phyloP scores from a whole-genome alignment of 345 rosid genomes.

The Sonneratia caseolaris region DNA sequence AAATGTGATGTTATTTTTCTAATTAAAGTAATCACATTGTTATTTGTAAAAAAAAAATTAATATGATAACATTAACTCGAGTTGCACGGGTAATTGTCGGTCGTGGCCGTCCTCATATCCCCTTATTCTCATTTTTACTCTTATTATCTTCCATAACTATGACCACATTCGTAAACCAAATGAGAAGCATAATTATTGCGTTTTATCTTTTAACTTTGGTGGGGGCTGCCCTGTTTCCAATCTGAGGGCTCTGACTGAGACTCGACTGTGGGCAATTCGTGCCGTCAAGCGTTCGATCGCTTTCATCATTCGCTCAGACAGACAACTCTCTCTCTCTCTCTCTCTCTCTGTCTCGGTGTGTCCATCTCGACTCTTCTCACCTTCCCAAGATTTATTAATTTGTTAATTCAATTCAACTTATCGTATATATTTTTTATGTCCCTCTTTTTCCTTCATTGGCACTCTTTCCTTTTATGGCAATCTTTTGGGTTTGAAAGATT shows the following conservation, averaged over 20 bases:
- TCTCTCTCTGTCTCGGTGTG: background rate
- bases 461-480: slow-evolving; percentile 20
- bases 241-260: slow-evolving; percentile 12
- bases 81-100: too few relatives aligned
- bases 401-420: background rate
- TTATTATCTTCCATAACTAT: too few relatives aligned
- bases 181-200: too few relatives aligned
- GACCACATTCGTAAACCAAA: too few relatives aligned
- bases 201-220: background rate
- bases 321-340: slow-evolving; percentile 8
- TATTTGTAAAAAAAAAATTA: background rate
- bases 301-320: slow-evolving; percentile 20
- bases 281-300: slow-evolving; percentile 16
- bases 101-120: too few relatives aligned
- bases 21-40: background rate
- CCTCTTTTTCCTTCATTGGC: slow-evolving; percentile 4
- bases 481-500: slow-evolving; percentile 1
- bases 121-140: too few relatives aligned
- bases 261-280: slow-evolving; percentile 12
- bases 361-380: background rate
- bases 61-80: too few relatives aligned
- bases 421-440: background rate
- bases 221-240: background rate
- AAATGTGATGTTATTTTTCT: background rate
- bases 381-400: background rate